These are phyloP conservation scores for Moesziomyces antarcticus DNA, from an alignment of 1,284 basidiomycete genomes.

Conservation along the genomic window DNA sequence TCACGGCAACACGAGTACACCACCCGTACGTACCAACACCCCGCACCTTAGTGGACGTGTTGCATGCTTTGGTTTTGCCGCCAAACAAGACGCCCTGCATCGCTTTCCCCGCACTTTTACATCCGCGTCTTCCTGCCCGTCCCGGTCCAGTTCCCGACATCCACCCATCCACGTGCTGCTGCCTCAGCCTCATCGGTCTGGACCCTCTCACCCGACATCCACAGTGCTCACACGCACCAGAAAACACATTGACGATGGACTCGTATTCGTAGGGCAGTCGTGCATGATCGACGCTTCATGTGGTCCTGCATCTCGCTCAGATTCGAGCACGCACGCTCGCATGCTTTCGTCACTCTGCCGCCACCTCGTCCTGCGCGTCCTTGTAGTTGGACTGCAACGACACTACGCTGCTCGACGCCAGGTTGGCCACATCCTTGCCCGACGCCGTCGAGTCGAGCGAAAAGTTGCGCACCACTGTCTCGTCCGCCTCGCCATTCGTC, in stretches of 20 bases:
- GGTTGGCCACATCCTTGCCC: constrained; percentile 3
- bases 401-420: constrained; percentile 35
- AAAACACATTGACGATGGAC: too few relatives aligned
- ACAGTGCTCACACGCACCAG: too few relatives aligned
- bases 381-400: constrained; percentile 46
- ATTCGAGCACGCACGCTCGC: neutral
- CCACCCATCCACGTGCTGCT: neutral
- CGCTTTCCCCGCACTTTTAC: neutral
- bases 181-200: neutral
- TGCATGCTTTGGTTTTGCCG: neutral
- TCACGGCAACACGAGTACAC: neutral
- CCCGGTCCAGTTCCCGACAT: neutral
- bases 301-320: neutral
- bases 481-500: constrained; percentile 3
- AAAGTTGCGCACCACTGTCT: neutral
- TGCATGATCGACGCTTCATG: neutral
- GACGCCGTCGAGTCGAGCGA: constrained; percentile 17
- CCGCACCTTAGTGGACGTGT: too few relatives aligned
- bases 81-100: neutral
- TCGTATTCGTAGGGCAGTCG: too few relatives aligned
- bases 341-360: constrained; percentile 1
- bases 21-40: too few relatives aligned
- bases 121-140: neutral
- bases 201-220: neutral
- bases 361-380: constrained; percentile 33